These are phyloP conservation scores for Kalmusia sp. DNA, from an alignment of 2,329 filamentous ascomycete species.

Conservation along the genomic window DNA sequence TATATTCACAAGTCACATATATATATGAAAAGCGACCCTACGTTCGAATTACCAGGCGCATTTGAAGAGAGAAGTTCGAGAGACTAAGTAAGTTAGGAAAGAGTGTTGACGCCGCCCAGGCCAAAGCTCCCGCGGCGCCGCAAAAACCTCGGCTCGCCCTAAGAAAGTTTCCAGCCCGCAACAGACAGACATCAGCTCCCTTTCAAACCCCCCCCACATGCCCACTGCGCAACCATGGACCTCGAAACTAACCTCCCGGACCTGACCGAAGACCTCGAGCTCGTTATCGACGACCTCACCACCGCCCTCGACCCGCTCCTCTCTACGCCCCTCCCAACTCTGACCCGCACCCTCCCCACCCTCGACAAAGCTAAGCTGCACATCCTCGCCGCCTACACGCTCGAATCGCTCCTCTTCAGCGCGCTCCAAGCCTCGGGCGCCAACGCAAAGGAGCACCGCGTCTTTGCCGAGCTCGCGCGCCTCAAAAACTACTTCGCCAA, in stretches of 20 bases:
- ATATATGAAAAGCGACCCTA: slow-evolving; percentile 16
- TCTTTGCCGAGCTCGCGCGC: slow-evolving; percentile 84
- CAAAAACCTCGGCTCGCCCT: slow-evolving; percentile 14
- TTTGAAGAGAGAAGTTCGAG: not conserved
- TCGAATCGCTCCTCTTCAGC: slow-evolving; percentile 89
- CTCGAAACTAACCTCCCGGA: slow-evolving; percentile 64
- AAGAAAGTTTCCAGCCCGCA: slow-evolving; percentile 16
- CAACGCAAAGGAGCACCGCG: slow-evolving; percentile 80
- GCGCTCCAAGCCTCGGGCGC: slow-evolving; percentile 80
- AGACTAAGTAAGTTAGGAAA: slow-evolving; percentile 19
- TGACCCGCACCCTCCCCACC: slow-evolving; percentile 81
- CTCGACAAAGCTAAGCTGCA: slow-evolving; percentile 95
- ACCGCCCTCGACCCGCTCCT: slow-evolving; percentile 77
- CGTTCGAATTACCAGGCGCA: slow-evolving; percentile 5
- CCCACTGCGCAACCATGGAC: slow-evolving; percentile 53
- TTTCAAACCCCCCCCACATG: not conserved
- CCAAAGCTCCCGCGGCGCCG: slow-evolving; percentile 11
- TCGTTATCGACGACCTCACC: slow-evolving; percentile 80
- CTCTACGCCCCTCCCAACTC: slow-evolving; percentile 66
- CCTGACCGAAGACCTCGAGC: slow-evolving; percentile 76
- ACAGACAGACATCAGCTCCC: too few species aligned
- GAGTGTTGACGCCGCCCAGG: slow-evolving; percentile 8
- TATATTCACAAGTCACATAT: too few species aligned
- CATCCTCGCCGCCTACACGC: slow-evolving; percentile 83
- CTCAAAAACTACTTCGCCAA: slow-evolving; percentile 93